Conservation (phyloP, 495 filamentous ascomycete genomes). For the Neurospora tetrasperma region DNA sequence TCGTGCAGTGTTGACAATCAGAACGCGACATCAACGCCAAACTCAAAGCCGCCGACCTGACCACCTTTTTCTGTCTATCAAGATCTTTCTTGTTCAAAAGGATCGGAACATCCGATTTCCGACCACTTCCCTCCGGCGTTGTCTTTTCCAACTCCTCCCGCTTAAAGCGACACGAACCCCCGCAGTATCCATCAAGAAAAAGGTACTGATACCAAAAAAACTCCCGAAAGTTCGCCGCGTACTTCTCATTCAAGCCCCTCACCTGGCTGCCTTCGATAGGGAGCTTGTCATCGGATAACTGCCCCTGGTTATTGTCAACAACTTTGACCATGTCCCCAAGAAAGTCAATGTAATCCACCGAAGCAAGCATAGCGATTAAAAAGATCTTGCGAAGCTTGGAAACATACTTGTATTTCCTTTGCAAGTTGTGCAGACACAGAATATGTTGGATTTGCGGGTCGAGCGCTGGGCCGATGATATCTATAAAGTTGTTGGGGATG, state of each 20-base stretch:
- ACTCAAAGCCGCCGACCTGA: not conserved
- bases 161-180: not conserved
- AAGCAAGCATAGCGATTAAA: not conserved
- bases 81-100: not conserved
- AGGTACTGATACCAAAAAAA: not conserved
- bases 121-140: not conserved
- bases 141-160: not conserved
- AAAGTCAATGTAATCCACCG: not conserved
- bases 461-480: not conserved
- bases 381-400: not conserved
- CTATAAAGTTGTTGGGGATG: not conserved
- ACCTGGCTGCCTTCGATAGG: not conserved
- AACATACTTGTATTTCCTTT: not conserved
- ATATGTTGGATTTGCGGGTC: not conserved
- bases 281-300: not conserved
- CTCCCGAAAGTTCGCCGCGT: not conserved
- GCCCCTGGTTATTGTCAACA: not conserved
- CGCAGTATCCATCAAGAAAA: not conserved
- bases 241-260: not conserved
- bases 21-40: not conserved
- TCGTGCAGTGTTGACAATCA: not conserved
- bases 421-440: not conserved
- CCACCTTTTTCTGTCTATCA: not conserved
- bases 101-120: not conserved
- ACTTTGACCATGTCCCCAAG: not conserved